Conservation (phyloP, 768 basidiomycete genomes). For the Suillus bovinus region DNA sequence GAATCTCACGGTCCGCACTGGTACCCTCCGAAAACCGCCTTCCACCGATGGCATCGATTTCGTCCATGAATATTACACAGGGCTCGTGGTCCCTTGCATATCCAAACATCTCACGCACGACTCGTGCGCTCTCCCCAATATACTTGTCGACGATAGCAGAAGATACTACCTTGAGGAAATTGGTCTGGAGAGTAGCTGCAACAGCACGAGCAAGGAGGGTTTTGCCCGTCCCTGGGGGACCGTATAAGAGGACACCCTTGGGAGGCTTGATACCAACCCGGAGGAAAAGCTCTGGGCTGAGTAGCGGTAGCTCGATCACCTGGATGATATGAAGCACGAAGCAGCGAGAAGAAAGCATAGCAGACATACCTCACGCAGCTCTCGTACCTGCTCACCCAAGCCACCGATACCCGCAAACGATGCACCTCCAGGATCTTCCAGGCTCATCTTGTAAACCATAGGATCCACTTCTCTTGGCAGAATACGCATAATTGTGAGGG, state of each 20-base stretch:
- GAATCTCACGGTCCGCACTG: conserved; percentile 97
- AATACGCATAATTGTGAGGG: conserved; percentile 98
- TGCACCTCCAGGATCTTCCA: conserved; percentile 95
- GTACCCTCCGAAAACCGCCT: conserved; percentile 91
- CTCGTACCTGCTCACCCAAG: conserved; percentile 92
- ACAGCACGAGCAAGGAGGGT: conserved; percentile 93
- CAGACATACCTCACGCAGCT: conserved; percentile 81
- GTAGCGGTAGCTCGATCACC: conserved; percentile 94
- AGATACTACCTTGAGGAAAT: conserved; percentile 98
- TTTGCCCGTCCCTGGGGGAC: conserved; percentile 96
- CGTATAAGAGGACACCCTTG: conserved; percentile 94
- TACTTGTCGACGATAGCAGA: conserved; percentile 99
- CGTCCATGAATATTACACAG: conserved; percentile 98
- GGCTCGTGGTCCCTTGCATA: conserved; percentile 98
- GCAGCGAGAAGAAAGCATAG: background rate
- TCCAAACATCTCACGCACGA: conserved; percentile 98
- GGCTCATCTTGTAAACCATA: conserved; percentile 98
- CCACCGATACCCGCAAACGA: conserved; percentile 98
- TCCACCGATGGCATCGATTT: conserved; percentile 97
- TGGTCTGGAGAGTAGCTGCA: conserved; percentile 92
- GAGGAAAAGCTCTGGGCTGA: conserved; percentile 91
- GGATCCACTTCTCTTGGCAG: conserved; percentile 97
- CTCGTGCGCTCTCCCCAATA: conserved; percentile 95
- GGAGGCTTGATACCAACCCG: conserved; percentile 97
- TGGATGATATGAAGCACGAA: conserved; percentile 27